A percentile compares a stretch with the other conserved stretches of the same genome.
phyloP scores from a whole-genome alignment of 192 early-diverging fungal species.

The Coemansia sp. region DNA sequence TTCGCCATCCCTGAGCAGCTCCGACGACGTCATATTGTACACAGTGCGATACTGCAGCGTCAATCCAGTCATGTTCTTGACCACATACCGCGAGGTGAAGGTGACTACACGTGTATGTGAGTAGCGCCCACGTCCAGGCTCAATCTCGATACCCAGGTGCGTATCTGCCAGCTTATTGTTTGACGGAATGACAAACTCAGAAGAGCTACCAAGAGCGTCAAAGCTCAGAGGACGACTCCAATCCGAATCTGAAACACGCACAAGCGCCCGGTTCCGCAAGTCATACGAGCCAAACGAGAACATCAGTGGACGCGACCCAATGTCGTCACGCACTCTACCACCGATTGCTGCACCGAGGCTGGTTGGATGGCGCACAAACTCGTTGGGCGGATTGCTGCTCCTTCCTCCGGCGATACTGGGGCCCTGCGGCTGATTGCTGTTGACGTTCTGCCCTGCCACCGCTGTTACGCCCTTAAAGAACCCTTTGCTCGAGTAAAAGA shows the following conservation, averaged over 20 bases:
- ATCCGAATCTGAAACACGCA: conserved; percentile 69
- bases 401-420: conserved; percentile 9
- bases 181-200: conserved; percentile 70
- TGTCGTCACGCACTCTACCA: neutral
- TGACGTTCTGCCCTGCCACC: conserved; percentile 63
- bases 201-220: conserved; percentile 87
- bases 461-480: conserved; percentile 71
- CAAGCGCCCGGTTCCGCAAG: conserved; percentile 73
- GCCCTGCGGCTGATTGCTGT: conserved; percentile 15
- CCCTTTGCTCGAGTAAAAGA: conserved; percentile 76
- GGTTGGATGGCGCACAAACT: conserved; percentile 12
- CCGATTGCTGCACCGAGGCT: conserved; percentile 3
- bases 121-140: conserved; percentile 85
- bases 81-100: conserved; percentile 83
- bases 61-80: conserved; percentile 75
- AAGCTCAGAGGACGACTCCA: conserved; percentile 92
- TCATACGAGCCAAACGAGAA: conserved; percentile 91
- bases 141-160: conserved; percentile 79
- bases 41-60: conserved; percentile 72
- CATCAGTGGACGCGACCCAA: conserved; percentile 59
- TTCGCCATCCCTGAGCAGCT: conserved; percentile 51
- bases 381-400: conserved; percentile 5
- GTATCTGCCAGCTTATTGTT: conserved; percentile 51
- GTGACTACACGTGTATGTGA: conserved; percentile 85
- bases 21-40: conserved; percentile 52